Evolutionary conservation across 345 rosid species (phyloP).

Genomic region (Populus davidiana): DNA sequence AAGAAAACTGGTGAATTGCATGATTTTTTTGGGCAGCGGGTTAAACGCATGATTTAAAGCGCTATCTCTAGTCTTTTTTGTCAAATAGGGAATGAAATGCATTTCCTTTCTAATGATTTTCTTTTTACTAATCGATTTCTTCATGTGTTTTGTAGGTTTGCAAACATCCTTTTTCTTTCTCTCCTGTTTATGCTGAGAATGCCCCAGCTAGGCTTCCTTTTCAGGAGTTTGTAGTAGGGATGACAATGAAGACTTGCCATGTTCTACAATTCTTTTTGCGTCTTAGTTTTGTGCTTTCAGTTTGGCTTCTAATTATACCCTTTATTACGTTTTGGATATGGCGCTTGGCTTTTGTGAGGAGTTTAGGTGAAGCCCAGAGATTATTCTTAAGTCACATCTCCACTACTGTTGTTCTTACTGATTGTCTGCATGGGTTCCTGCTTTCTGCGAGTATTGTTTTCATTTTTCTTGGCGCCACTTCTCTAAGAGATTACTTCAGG

Average conservation of each 20-base stretch:
- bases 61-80: neutral
- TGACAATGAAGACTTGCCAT: constrained; percentile 92
- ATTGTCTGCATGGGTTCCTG: constrained; percentile 96
- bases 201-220: constrained; percentile 98
- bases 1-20: neutral
- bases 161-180: constrained; percentile 93
- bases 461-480: constrained; percentile 95
- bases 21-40: neutral
- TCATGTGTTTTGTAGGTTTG: constrained; percentile 59
- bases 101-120: neutral
- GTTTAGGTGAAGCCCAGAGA: constrained; percentile 90
- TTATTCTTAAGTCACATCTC: constrained; percentile 88
- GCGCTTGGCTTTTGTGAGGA: constrained; percentile 90
- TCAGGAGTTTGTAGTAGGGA: constrained; percentile 95
- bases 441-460: constrained; percentile 96
- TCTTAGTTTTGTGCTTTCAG: constrained; percentile 87
- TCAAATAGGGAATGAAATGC: neutral
- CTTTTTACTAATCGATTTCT: neutral
- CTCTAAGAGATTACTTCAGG: constrained; percentile 92
- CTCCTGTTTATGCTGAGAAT: constrained; percentile 94
- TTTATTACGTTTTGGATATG: constrained; percentile 97
- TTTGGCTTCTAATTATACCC: constrained; percentile 94
- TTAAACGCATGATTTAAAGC: neutral
- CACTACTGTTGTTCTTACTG: constrained; percentile 81
- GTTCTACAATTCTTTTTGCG: constrained; percentile 89